These are phyloP conservation scores for Candida sithepensis DNA, from an alignment of 805 yeast species.

Conservation along the genomic window DNA sequence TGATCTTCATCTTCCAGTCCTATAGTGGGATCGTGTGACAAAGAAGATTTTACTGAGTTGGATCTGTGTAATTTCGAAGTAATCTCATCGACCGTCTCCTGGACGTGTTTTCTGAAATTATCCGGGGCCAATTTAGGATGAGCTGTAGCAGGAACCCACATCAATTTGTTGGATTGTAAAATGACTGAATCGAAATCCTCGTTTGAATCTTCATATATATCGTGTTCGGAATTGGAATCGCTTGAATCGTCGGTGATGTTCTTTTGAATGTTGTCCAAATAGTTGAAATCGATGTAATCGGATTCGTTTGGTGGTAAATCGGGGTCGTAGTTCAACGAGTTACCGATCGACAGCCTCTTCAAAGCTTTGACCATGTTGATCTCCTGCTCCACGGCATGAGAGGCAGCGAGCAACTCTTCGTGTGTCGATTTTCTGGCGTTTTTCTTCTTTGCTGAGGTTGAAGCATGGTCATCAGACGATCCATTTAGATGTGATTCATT, in stretches of 20 bases:
- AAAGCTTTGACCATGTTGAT: conserved; percentile 68
- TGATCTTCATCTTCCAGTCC: conserved; percentile 1
- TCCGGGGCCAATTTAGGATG: conserved; percentile 97
- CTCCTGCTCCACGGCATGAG: conserved; percentile 73
- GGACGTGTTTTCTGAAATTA: conserved; percentile 67
- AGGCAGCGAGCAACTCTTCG: conserved; percentile 52
- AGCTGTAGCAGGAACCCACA: conserved; percentile 95
- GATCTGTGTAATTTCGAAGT: conserved; percentile 36
- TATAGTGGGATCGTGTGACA: conserved; percentile 18
- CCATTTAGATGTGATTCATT: neutral
- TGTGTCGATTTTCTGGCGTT: conserved; percentile 27
- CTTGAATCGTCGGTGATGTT: neutral
- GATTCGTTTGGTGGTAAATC: conserved; percentile 50
- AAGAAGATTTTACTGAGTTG: conserved; percentile 24
- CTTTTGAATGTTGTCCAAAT: conserved; percentile 7
- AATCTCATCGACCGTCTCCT: conserved; percentile 50
- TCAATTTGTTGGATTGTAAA: conserved; percentile 43
- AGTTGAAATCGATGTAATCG: conserved; percentile 20
- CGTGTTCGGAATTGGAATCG: conserved; percentile 4
- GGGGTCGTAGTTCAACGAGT: conserved; percentile 59
- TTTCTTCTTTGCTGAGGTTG: conserved; percentile 1
- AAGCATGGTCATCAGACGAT: neutral
- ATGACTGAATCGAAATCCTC: conserved; percentile 15
- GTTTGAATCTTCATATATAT: conserved; percentile 11
- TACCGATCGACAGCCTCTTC: conserved; percentile 70